Evolutionary conservation across 495 filamentous ascomycete genomes (phyloP).

Genomic region (Parathielavia appendiculata): DNA sequence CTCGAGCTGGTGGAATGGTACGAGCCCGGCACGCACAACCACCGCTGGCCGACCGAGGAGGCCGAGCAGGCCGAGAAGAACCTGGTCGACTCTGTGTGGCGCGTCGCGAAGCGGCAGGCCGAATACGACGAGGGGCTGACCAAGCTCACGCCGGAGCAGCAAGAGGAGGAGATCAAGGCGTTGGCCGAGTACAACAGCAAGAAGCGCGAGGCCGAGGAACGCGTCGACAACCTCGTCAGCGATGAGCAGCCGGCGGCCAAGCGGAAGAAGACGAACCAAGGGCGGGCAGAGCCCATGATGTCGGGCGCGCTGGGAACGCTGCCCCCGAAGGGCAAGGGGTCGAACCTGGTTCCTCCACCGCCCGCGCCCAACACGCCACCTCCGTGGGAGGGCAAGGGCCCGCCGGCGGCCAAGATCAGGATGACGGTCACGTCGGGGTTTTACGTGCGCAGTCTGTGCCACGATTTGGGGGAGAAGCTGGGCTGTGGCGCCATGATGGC

Average conservation of each 20-base stretch:
- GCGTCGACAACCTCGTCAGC: constrained; percentile 38
- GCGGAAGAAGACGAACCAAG: constrained; percentile 32
- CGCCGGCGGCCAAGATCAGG: constrained; percentile 70
- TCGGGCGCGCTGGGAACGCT: constrained; percentile 44
- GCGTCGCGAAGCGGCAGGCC: constrained; percentile 44
- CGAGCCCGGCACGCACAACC: constrained; percentile 71
- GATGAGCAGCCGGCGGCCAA: constrained; percentile 25
- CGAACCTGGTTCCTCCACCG: constrained; percentile 33
- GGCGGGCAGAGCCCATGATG: constrained; percentile 41
- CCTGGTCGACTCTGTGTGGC: constrained; percentile 65
- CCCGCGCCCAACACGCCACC: constrained; percentile 33
- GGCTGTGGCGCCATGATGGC: constrained; percentile 84
- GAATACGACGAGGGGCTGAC: constrained; percentile 25
- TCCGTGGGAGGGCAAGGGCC: constrained; percentile 47
- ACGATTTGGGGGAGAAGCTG: constrained; percentile 82
- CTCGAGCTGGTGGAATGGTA: constrained; percentile 84
- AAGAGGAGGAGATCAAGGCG: constrained; percentile 44
- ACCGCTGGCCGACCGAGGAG: constrained; percentile 69
- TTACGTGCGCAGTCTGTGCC: constrained; percentile 89
- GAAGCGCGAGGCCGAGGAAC: constrained; percentile 46
- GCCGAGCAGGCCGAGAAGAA: constrained; percentile 64
- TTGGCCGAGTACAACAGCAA: constrained; percentile 41
- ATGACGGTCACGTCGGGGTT: constrained; percentile 96
- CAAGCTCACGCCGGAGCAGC: constrained; percentile 41
- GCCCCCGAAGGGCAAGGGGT: constrained; percentile 32